phyloP scores from a whole-genome alignment of 805 yeast genomes.

The Candida qinlingensis region DNA sequence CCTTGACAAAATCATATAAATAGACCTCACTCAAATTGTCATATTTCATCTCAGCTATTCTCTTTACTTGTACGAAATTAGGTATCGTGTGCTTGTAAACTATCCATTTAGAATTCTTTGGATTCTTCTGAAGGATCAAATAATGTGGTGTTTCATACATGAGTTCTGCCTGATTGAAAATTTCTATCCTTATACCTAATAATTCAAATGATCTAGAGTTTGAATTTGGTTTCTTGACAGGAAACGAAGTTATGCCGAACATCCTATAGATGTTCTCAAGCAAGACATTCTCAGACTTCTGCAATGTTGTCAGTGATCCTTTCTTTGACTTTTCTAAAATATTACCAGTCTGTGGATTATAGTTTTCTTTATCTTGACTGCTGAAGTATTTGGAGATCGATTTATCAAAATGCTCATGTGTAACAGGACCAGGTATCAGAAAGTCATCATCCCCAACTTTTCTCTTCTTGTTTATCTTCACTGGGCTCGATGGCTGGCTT shows the following conservation, averaged over 20 bases:
- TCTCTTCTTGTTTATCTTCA: constrained; percentile 6
- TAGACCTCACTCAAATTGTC: constrained; percentile 14
- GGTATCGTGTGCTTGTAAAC: constrained; percentile 36
- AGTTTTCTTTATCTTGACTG: background rate
- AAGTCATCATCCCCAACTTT: constrained; percentile 13
- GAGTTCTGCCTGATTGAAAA: constrained; percentile 25
- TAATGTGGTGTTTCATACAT: constrained; percentile 32
- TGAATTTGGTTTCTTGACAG: constrained; percentile 32
- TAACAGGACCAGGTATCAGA: constrained; percentile 18
- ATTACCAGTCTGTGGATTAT: background rate
- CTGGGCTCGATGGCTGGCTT: background rate
- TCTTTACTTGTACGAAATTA: constrained; percentile 14
- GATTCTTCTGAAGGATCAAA: constrained; percentile 27
- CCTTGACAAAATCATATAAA: constrained; percentile 11
- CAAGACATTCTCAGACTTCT: constrained; percentile 17
- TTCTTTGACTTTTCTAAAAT: background rate
- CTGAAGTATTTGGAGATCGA: constrained; percentile 19
- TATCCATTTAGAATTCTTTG: constrained; percentile 26
- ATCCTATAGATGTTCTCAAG: constrained; percentile 32
- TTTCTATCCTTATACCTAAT: constrained; percentile 36
- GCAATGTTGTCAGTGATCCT: background rate
- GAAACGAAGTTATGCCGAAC: constrained; percentile 36
- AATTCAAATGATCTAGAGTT: constrained; percentile 15
- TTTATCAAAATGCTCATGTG: constrained; percentile 25
- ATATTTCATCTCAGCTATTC: constrained; percentile 12